Evolutionary conservation across 495 filamentous ascomycete species (phyloP).

Genomic region (Aspergillus steynii): DNA sequence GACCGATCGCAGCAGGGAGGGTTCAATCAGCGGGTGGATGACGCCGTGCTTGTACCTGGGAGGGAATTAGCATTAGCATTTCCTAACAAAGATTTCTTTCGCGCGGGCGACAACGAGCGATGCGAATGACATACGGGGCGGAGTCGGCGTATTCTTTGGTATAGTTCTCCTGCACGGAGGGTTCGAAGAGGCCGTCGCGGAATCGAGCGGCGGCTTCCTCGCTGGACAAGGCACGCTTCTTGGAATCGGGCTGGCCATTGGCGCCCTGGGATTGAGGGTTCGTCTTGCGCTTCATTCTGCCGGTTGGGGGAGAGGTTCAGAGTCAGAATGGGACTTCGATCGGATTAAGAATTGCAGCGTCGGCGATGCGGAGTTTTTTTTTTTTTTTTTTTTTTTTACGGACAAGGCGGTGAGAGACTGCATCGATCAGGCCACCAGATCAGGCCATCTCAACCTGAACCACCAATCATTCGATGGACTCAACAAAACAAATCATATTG

Average conservation of each 20-base stretch:
- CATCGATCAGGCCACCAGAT: slow-evolving; percentile 22
- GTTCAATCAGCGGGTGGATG: slow-evolving; percentile 75
- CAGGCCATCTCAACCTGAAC: slow-evolving; percentile 15
- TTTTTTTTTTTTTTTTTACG: slow-evolving; percentile 9
- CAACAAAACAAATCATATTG: not conserved
- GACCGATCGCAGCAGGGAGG: slow-evolving; percentile 78
- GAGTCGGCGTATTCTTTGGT: slow-evolving; percentile 70
- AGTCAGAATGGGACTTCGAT: not conserved
- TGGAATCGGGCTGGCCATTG: slow-evolving; percentile 46
- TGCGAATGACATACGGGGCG: slow-evolving; percentile 54
- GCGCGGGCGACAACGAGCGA: not conserved
- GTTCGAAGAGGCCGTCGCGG: slow-evolving; percentile 73
- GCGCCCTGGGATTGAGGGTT: slow-evolving; percentile 32
- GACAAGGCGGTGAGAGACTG: slow-evolving; percentile 22
- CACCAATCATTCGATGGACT: not conserved
- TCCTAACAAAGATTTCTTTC: not conserved
- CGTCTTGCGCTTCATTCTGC: slow-evolving; percentile 59
- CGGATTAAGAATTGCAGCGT: not conserved
- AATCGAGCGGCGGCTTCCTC: slow-evolving; percentile 57
- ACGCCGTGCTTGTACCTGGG: slow-evolving; percentile 87
- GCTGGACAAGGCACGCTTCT: slow-evolving; percentile 54
- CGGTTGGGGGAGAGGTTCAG: slow-evolving; percentile 1
- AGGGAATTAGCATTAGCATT: slow-evolving; percentile 6
- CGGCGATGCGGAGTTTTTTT: slow-evolving; percentile 9
- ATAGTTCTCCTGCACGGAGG: slow-evolving; percentile 64